Evolutionary conservation across 179 eudicot genomes (phyloP).

Genomic region (Amaranthus tricolor): DNA sequence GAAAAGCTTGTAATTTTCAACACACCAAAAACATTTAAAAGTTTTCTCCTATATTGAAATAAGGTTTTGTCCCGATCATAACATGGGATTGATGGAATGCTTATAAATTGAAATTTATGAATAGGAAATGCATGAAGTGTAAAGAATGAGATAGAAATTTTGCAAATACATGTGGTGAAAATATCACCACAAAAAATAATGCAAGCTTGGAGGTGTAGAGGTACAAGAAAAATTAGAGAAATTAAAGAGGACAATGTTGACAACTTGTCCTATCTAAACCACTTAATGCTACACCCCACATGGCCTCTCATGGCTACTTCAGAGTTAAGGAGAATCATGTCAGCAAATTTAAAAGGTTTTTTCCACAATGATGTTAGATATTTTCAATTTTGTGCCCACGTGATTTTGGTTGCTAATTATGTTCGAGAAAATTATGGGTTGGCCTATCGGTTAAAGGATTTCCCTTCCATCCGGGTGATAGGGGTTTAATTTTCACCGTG

Average conservation of each 20-base stretch:
- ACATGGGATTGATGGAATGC: neutral
- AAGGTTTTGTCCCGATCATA: no score
- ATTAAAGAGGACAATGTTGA: neutral
- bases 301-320: conserved; percentile 11
- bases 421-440: no score
- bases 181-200: neutral
- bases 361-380: neutral
- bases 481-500: no score
- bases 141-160: no score
- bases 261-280: neutral
- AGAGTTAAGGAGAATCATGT: conserved; percentile 5
- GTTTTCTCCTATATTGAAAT: no score
- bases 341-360: neutral
- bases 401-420: no score
- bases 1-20: no score
- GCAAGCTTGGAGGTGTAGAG: neutral
- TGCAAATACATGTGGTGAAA: neutral
- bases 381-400: neutral
- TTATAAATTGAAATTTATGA: neutral
- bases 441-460: no score
- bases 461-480: no score
- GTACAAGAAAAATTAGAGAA: neutral
- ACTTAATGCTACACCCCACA: neutral
- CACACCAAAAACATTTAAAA: no score
- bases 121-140: neutral